These are phyloP conservation scores for Solanum bulbocastanum DNA, from an alignment of 257 asterid genomes.

Conservation along the genomic window DNA sequence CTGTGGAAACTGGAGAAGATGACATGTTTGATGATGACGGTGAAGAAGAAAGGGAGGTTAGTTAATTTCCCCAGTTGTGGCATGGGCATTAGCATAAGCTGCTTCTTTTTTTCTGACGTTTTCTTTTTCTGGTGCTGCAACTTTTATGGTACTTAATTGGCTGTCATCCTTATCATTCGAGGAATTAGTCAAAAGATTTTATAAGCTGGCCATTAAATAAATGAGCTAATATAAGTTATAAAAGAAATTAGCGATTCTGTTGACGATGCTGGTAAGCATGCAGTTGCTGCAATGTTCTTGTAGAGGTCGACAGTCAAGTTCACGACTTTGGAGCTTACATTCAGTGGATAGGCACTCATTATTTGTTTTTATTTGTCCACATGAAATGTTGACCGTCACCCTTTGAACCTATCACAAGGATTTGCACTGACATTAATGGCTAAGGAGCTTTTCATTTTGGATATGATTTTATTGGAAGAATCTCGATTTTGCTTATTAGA, in stretches of 20 bases:
- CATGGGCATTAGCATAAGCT: neutral
- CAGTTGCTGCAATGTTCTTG: neutral
- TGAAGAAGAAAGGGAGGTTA: conserved; percentile 96
- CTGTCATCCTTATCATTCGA: neutral
- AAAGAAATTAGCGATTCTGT: neutral
- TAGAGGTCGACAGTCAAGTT: neutral
- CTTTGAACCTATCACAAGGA: neutral
- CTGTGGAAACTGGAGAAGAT: conserved; percentile 63
- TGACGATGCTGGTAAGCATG: neutral
- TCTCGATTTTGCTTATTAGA: neutral
- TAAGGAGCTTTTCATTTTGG: neutral
- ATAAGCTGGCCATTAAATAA: neutral
- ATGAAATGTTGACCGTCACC: neutral
- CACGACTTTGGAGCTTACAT: neutral
- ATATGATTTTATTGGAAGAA: neutral
- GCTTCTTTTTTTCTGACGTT: neutral
- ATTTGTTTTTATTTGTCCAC: neutral
- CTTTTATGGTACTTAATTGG: neutral
- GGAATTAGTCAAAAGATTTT: neutral
- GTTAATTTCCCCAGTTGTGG: conserved; percentile 7
- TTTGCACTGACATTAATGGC: neutral
- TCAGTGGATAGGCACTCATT: neutral
- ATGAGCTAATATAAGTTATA: neutral
- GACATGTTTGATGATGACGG: conserved; percentile 85
- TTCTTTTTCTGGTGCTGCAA: neutral